These are phyloP conservation scores for Macrolepiota fuliginosa DNA, from an alignment of 768 basidiomycete genomes.

Conservation along the genomic window DNA sequence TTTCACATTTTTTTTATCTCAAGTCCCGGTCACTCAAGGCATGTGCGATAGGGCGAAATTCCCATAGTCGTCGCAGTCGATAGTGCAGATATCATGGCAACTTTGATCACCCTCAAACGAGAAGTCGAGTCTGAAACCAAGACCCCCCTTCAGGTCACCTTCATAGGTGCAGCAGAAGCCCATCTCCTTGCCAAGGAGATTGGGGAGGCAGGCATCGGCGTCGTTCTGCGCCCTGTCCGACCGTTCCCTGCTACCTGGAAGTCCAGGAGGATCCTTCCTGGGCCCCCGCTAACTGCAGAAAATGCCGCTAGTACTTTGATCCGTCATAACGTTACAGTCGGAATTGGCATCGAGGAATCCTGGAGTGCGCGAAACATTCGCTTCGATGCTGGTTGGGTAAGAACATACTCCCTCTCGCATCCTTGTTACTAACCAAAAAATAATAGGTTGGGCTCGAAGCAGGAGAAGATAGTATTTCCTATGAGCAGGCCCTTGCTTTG, in stretches of 20 bases:
- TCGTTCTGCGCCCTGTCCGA: slow-evolving; percentile 64
- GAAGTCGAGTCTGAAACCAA: slow-evolving; percentile 50
- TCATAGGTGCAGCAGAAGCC: slow-evolving; percentile 62
- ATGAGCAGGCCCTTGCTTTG: slow-evolving; percentile 33
- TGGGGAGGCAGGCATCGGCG: slow-evolving; percentile 62
- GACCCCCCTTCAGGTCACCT: slow-evolving; percentile 42
- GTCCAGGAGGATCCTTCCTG: slow-evolving; percentile 46
- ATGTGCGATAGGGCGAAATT: slow-evolving; percentile 40
- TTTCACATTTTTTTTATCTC: background rate
- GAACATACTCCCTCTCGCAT: slow-evolving; percentile 17
- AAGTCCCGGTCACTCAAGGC: background rate
- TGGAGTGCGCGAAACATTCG: slow-evolving; percentile 64
- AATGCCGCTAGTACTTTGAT: slow-evolving; percentile 56
- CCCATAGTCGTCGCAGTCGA: slow-evolving; percentile 61
- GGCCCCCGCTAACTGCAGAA: slow-evolving; percentile 44
- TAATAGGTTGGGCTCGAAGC: slow-evolving; percentile 30
- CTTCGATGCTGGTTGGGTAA: slow-evolving; percentile 77
- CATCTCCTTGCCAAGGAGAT: slow-evolving; percentile 74
- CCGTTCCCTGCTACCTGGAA: slow-evolving; percentile 75
- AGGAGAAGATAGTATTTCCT: slow-evolving; percentile 24
- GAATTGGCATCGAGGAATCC: slow-evolving; percentile 55
- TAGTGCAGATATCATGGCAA: slow-evolving; percentile 70
- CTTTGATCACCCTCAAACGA: slow-evolving; percentile 59
- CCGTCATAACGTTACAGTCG: slow-evolving; percentile 66
- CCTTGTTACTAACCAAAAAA: background rate